Evolutionary conservation across 2,329 filamentous ascomycete species (phyloP).

Genomic region (Fusarium kyushuense): DNA sequence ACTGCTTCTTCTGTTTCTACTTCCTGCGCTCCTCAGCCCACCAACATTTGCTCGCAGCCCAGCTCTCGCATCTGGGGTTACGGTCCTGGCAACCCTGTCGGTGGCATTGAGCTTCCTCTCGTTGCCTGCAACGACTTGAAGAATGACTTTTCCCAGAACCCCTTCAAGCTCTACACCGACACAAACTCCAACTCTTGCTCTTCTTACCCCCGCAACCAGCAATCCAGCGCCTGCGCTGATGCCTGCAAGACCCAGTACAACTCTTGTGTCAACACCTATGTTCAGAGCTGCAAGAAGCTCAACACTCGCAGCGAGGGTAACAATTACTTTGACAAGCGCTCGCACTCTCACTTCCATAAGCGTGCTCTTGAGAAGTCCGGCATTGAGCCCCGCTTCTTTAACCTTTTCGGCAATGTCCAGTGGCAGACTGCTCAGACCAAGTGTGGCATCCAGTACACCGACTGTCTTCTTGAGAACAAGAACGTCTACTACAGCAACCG

Average conservation of each 20-base stretch:
- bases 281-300: constrained; percentile 59
- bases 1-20: constrained; percentile 50
- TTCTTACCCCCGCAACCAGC: constrained; percentile 56
- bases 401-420: constrained; percentile 49
- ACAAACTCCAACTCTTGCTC: constrained; percentile 58
- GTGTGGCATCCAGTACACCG: constrained; percentile 63
- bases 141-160: constrained; percentile 56
- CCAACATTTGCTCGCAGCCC: constrained; percentile 67
- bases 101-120: constrained; percentile 63
- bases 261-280: constrained; percentile 62
- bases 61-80: constrained; percentile 72
- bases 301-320: constrained; percentile 41
- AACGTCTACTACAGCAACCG: constrained; percentile 53
- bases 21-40: constrained; percentile 60
- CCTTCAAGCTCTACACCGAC: constrained; percentile 66
- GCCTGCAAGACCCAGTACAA: constrained; percentile 67
- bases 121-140: constrained; percentile 67
- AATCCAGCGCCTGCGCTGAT: constrained; percentile 60
- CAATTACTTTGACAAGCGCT: constrained; percentile 39
- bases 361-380: constrained; percentile 45
- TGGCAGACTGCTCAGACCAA: constrained; percentile 53
- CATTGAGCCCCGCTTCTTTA: constrained; percentile 45
- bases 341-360: constrained; percentile 42
- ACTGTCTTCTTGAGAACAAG: constrained; percentile 61
- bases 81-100: constrained; percentile 70